Evolutionary conservation across 2,329 filamentous ascomycete species (phyloP), one percentile per base, ranked within the genome.

Genomic region (Hymenoscyphus scutula): DNA sequence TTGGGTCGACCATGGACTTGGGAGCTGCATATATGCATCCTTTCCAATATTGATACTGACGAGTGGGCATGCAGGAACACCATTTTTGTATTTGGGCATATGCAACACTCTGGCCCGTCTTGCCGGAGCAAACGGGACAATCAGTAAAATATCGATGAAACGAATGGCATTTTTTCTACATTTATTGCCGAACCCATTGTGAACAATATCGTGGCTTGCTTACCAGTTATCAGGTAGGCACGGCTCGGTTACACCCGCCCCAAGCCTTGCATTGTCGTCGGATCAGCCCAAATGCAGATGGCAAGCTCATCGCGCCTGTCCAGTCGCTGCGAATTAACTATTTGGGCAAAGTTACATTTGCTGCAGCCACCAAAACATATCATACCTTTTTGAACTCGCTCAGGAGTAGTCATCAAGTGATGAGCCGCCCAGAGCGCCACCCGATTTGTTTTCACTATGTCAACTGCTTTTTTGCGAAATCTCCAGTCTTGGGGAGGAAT

Each of bases 1-100:
- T 48, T 13, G 7, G 45, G n/a, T 48, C 45, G 45, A 48, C 45
- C 45, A 48, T 13, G 45, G 45, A 23, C 45, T 48, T 48, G 45
- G 45, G 45, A 48, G 45, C 23, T 19, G 45, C 45, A 48, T 48
- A 48, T 48, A 48, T 23, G 45, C 45, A 48, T 48, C 45, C 45
- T 23, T 48, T 23, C 23, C 45, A 48, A 48, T 48, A 48, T 48
- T 48, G 8, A 23, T 23, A 23, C 10, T 48, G 19, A 48, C 45
- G 45, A 25, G 8, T 48, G 45, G 45, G 45, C 19, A 23, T 11
- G 34, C 45, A 48, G 45, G n/a, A 48, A 48, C 45, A 23, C n/a
- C n/a, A 48, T 48, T 45, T 48, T 23, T 48, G 45, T 23, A 11
- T 48, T 48, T 3, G 45, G 45, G 34, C 34, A 25, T 48, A 48